Evolutionary conservation across 345 rosid species (phyloP).

Genomic region (Acer yangbiense): DNA sequence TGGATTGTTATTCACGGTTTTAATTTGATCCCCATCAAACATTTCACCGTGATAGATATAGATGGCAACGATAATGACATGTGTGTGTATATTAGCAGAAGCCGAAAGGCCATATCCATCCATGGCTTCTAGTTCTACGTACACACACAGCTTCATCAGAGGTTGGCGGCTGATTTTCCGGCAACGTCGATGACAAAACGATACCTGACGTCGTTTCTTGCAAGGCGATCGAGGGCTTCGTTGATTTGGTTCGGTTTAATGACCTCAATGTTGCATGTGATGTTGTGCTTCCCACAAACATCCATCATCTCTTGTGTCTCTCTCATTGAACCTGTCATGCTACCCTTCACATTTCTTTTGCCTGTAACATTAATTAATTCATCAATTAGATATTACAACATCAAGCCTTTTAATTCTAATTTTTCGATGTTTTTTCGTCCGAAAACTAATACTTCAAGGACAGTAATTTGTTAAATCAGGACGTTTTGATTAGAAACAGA

Average conservation of each 20-base stretch:
- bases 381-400: neutral
- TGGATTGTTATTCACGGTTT: neutral
- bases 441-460: too few species aligned
- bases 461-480: neutral
- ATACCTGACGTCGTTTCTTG: slow-evolving; percentile 57
- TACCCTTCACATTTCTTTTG: slow-evolving; percentile 55
- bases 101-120: neutral
- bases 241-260: slow-evolving; percentile 45
- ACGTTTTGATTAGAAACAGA: neutral
- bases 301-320: slow-evolving; percentile 70
- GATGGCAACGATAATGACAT: neutral
- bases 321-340: slow-evolving; percentile 52
- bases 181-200: slow-evolving; percentile 69
- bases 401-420: too few species aligned
- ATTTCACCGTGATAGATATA: too few species aligned
- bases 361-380: slow-evolving; percentile 27
- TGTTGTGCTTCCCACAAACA: slow-evolving; percentile 50
- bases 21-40: too few species aligned
- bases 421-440: too few species aligned
- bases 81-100: neutral
- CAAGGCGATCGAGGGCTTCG: slow-evolving; percentile 50
- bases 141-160: neutral
- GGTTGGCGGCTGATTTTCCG: slow-evolving; percentile 17
- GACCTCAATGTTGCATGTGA: slow-evolving; percentile 52
- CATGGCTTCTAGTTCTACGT: neutral